phyloP scores from a whole-genome alignment of 2,329 filamentous ascomycete species.

The Aspergillus aculeatus region DNA sequence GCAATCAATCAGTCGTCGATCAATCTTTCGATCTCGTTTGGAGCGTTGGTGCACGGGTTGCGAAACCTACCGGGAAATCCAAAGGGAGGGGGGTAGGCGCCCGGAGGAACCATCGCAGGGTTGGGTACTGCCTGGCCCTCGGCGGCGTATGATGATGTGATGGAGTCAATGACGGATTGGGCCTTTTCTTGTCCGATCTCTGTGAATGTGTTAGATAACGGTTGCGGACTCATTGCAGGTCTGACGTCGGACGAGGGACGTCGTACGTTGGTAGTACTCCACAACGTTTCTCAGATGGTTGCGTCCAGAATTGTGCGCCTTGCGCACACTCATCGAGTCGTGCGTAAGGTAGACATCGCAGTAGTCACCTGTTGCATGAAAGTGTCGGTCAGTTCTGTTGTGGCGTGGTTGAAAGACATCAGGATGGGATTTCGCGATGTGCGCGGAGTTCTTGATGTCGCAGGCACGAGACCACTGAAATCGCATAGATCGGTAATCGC shows the following conservation, averaged over 20 bases:
- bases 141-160: constrained; percentile 91
- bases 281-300: constrained; percentile 98
- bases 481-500: constrained; percentile 1
- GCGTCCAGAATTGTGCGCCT: constrained; percentile 93
- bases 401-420: background rate
- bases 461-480: background rate
- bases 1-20: constrained; percentile 1
- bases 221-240: background rate
- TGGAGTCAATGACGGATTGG: constrained; percentile 96
- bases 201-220: constrained; percentile 35
- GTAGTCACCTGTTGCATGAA: constrained; percentile 67
- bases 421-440: background rate
- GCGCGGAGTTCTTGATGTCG: background rate
- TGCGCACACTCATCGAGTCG: constrained; percentile 99
- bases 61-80: constrained; percentile 58
- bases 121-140: constrained; percentile 86
- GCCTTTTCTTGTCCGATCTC: constrained; percentile 99
- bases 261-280: constrained; percentile 90
- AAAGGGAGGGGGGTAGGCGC: constrained; percentile 56
- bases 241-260: background rate
- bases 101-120: constrained; percentile 70
- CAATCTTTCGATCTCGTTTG: background rate
- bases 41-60: background rate
- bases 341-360: constrained; percentile 99
- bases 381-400: constrained; percentile 10